phyloP scores from a whole-genome alignment of 805 yeast genomes.

The Hanseniaspora valbyensis region DNA sequence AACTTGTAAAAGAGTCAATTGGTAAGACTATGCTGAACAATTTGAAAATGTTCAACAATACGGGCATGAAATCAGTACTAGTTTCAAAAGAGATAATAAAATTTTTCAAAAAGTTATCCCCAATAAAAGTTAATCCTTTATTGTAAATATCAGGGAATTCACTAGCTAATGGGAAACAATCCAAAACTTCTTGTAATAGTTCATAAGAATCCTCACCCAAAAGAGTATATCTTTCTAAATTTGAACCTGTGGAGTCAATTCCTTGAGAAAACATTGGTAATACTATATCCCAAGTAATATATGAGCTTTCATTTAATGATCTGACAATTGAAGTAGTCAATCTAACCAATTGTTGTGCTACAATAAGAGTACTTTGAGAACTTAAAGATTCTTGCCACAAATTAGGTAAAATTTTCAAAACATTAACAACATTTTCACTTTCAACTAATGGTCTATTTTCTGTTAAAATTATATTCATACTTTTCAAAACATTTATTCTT shows the following conservation, averaged over 20 bases:
- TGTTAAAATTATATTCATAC: conserved; percentile 51
- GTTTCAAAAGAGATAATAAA: conserved; percentile 49
- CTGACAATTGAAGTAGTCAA: conserved; percentile 45
- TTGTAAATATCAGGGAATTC: conserved; percentile 20
- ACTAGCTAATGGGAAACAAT: conserved; percentile 40
- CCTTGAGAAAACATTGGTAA: conserved; percentile 53
- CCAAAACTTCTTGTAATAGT: conserved; percentile 63
- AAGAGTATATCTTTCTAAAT: conserved; percentile 33
- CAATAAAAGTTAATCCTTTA: conserved; percentile 27
- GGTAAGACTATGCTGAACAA: conserved; percentile 48
- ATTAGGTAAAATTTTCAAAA: conserved; percentile 52
- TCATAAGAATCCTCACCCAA: conserved; percentile 80
- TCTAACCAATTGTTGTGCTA: conserved; percentile 43
- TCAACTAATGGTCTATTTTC: conserved; percentile 56
- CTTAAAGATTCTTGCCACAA: conserved; percentile 43
- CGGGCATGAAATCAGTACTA: conserved; percentile 64
- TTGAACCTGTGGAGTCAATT: conserved; percentile 50
- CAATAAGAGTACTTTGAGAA: conserved; percentile 34
- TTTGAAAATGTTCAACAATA: conserved; percentile 49
- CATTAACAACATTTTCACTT: conserved; percentile 38
- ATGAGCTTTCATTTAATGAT: conserved; percentile 45
- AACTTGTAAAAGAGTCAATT: conserved; percentile 29
- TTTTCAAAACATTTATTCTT: conserved; percentile 59
- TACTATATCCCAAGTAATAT: conserved; percentile 42
- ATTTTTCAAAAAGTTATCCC: conserved; percentile 37